phyloP scores from a whole-genome alignment of 1,284 basidiomycete genomes.

The Ceratorhiza oryzae-sativae region DNA sequence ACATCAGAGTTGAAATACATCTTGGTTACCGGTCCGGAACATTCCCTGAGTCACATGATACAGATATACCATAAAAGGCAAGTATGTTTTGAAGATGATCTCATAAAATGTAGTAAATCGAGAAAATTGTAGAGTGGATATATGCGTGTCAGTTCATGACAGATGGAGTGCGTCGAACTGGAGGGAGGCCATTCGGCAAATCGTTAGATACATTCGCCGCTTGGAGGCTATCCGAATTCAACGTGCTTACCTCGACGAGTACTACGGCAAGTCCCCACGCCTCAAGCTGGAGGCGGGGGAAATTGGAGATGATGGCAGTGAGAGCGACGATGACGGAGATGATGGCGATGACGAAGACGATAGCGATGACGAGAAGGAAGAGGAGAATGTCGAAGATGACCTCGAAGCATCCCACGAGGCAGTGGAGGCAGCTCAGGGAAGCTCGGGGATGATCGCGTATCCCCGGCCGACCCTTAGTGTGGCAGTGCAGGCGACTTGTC shows the following conservation, averaged over 20 bases:
- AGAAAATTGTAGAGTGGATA: too few relatives aligned
- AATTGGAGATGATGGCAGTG: neutral
- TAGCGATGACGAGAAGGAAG: neutral
- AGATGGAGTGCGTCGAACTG: neutral
- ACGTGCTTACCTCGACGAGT: constrained; percentile 4
- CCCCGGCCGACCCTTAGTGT: constrained; percentile 11
- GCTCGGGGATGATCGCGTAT: neutral
- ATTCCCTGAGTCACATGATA: too few relatives aligned
- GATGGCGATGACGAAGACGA: neutral
- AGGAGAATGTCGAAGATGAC: neutral
- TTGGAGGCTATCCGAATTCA: constrained; percentile 20
- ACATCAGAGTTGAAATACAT: too few relatives aligned
- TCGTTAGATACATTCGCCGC: constrained; percentile 15
- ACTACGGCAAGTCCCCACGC: constrained; percentile 8
- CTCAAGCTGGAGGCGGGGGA: neutral
- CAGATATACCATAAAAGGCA: too few relatives aligned
- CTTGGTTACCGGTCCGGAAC: too few relatives aligned
- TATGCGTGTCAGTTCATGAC: too few relatives aligned
- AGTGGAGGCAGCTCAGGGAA: neutral
- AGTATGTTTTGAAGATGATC: too few relatives aligned
- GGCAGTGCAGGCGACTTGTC: neutral
- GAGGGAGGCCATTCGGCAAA: constrained; percentile 16
- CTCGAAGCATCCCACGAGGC: neutral
- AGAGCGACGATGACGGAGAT: neutral
- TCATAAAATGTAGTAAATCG: too few relatives aligned